Percentiles rank a stretch among this genome's conserved stretches.
phyloP scores from a whole-genome alignment of 192 early-diverging fungal genomes.

The Umbelopsis isabellina region DNA sequence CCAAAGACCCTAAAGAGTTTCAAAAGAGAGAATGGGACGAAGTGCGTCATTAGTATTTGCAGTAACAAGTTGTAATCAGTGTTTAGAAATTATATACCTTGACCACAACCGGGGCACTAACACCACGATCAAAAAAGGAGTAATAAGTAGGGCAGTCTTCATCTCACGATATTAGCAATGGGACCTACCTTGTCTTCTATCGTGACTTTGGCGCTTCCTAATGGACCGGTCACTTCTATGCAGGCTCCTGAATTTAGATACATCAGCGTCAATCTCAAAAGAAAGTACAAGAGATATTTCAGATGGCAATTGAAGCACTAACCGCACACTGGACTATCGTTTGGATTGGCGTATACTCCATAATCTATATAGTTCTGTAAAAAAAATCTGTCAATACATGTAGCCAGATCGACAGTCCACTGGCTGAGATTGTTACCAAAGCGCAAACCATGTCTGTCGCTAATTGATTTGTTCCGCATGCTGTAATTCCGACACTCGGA shows the following conservation, averaged over 20 bases:
- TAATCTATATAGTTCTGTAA: constrained; percentile 51
- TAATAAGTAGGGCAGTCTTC: neutral
- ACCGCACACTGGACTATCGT: constrained; percentile 53
- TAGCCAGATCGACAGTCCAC: neutral
- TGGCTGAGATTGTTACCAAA: constrained; percentile 18
- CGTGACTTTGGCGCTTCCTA: constrained; percentile 52
- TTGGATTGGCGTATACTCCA: constrained; percentile 45
- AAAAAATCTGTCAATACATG: neutral
- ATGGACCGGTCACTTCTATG: constrained; percentile 50
- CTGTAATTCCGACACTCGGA: constrained; percentile 33
- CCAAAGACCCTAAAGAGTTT: constrained; percentile 25
- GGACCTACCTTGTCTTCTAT: constrained; percentile 57
- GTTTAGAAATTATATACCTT: constrained; percentile 1
- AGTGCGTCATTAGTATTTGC: too few relatives aligned
- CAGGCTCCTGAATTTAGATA: constrained; percentile 28
- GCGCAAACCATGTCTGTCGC: constrained; percentile 37
- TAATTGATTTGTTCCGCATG: constrained; percentile 33
- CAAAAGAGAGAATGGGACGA: too few relatives aligned
- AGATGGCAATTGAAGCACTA: neutral
- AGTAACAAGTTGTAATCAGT: too few relatives aligned
- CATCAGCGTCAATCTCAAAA: neutral
- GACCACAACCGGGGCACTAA: constrained; percentile 24
- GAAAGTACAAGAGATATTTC: neutral
- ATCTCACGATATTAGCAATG: neutral
- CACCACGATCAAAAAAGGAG: constrained; percentile 24